Base-by-base conservation (phyloP, 345 rosid species). In the Hibiscus trionum region DNA sequence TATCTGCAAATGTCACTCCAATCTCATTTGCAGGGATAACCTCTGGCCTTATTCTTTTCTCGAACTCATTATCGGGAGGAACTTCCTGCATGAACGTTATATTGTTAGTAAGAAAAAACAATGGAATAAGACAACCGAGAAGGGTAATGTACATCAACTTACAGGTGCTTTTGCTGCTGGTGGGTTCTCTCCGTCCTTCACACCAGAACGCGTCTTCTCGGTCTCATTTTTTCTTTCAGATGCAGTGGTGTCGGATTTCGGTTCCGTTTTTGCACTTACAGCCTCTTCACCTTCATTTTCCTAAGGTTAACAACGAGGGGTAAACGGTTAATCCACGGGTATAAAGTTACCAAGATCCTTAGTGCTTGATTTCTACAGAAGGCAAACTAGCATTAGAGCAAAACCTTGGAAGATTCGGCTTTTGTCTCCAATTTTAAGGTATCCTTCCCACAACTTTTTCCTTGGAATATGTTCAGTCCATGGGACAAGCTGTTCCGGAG, bases 41-140 rank as follows among this genome's bases (percentile, higher is more conserved):
- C 81, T 96, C 99, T 31, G 96, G 97, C 84, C 97, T 89, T 79
- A 96, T 86, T 37, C 98, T 87, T 82, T 95, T 95, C 87, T 95
- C 98, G 49, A 89, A 95, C 70, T 93, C 98, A 76, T 95, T 93
- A 74, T 95, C 99, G 3, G 99, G 98, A 72, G 78, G 81, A 80
- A 88, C 86, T 83, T 93, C 98, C 91, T 96, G 88, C 75, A 42
- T 31, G 31, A 29, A 37, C 31, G 24, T 37, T 64, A 75, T 31
- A 19, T 53, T 33, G 33, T n/a, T 27, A 42, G 56, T 62, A 27
- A 80, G 70, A 71, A 35, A 62, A 49, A 73, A 59, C 58, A 19
- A 16, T 29, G 26, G 24, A 11, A 75, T 1, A 49, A 19, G 44
- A 42, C 6, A 31, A 26, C 12, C 21, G 55, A 62, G 39, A 69